Evolutionary conservation across 1,284 basidiomycete genomes (phyloP).

Genomic region (Marasmius oreades): DNA sequence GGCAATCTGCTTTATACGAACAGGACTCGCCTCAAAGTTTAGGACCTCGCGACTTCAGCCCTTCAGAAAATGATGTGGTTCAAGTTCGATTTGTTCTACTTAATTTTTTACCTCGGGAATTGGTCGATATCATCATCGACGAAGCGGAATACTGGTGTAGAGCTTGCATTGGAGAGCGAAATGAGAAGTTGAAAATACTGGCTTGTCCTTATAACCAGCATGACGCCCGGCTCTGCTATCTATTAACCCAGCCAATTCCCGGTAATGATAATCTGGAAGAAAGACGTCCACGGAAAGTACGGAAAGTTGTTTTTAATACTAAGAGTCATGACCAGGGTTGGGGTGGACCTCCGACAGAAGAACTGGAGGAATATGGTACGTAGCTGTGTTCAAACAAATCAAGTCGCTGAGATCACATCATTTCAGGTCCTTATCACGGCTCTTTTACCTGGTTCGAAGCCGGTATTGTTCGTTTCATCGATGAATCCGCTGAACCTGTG

Average conservation of each 20-base stretch:
- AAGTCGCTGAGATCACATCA: background rate
- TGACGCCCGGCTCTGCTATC: constrained; percentile 29
- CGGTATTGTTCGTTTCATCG: constrained; percentile 20
- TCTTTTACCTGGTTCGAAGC: constrained; percentile 32
- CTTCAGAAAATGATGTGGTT: constrained; percentile 21
- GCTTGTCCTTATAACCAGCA: constrained; percentile 11
- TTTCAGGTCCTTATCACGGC: constrained; percentile 24
- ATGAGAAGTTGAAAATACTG: background rate
- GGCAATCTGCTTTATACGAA: background rate
- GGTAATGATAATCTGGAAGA: background rate
- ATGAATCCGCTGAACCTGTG: background rate
- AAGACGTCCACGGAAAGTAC: constrained; percentile 13
- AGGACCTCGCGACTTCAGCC: constrained; percentile 7
- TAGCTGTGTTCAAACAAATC: constrained; percentile 10
- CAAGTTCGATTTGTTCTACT: constrained; percentile 17
- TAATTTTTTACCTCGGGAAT: constrained; percentile 23
- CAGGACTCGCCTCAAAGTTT: background rate
- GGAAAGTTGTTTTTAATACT: constrained; percentile 22
- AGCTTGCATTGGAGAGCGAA: constrained; percentile 3
- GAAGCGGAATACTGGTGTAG: constrained; percentile 28
- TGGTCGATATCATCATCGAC: constrained; percentile 26
- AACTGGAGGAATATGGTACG: constrained; percentile 1
- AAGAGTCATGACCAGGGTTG: constrained; percentile 31
- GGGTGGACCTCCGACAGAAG: constrained; percentile 20
- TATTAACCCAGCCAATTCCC: constrained; percentile 28